Conservation (phyloP, 176 grass and related monocot genomes). For the Luzula sylvatica region DNA sequence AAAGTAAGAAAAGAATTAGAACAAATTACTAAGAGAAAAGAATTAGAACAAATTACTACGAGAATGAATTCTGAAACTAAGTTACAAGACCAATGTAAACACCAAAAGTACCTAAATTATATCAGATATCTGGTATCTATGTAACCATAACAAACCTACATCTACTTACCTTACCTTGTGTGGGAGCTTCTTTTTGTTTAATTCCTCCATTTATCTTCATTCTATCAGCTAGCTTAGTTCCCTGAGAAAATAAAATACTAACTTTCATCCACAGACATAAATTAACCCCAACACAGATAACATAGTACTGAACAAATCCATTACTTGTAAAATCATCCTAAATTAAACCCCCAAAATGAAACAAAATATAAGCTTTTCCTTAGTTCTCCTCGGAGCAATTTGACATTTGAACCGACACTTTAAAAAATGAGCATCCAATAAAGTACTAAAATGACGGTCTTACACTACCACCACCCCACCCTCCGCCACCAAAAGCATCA, state of each 20-base stretch:
- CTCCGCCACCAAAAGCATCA: constrained; percentile 37
- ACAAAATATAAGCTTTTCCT: constrained; percentile 5
- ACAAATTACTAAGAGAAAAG: constrained; percentile 27
- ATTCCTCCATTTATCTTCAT: background rate
- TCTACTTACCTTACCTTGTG: background rate
- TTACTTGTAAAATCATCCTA: background rate
- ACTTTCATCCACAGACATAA: background rate
- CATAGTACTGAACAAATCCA: background rate
- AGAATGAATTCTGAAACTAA: constrained; percentile 29
- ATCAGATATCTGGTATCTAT: constrained; percentile 27
- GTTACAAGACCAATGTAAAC: constrained; percentile 37
- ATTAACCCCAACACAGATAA: constrained; percentile 5
- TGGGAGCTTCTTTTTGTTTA: background rate
- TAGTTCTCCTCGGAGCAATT: background rate
- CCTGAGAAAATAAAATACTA: constrained; percentile 4
- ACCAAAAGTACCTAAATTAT: constrained; percentile 15
- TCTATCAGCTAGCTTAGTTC: background rate
- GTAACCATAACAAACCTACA: constrained; percentile 28
- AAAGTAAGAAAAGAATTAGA: constrained; percentile 1
- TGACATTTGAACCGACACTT: background rate
- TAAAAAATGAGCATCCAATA: background rate
- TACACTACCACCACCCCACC: constrained; percentile 47
- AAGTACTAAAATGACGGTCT: constrained; percentile 61
- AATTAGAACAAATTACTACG: constrained; percentile 29
- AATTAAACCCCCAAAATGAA: constrained; percentile 13